Conservation (phyloP, 1,284 basidiomycete species). For the Sparassis latifolia region DNA sequence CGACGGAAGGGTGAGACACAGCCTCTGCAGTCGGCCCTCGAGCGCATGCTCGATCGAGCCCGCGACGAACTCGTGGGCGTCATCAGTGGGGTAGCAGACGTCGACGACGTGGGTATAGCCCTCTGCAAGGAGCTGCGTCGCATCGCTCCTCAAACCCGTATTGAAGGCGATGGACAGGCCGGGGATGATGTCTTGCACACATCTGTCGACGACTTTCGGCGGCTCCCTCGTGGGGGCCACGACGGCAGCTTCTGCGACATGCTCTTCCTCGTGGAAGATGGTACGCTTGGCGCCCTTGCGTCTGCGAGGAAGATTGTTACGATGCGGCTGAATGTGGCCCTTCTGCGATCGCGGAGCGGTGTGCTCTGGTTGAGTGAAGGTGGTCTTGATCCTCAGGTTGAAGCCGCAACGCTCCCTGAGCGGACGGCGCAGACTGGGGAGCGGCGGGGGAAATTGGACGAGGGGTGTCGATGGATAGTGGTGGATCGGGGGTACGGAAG, state of each 20-base stretch:
- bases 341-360: conserved; percentile 18
- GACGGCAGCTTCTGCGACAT: not conserved
- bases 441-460: conserved; percentile 20
- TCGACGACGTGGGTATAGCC: conserved; percentile 24
- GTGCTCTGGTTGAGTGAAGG: conserved; percentile 6
- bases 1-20: conserved; percentile 17
- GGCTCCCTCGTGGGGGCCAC: conserved; percentile 6
- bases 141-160: conserved; percentile 2
- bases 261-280: conserved; percentile 11
- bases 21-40: conserved; percentile 10
- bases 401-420: conserved; percentile 21
- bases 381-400: conserved; percentile 16
- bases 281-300: conserved; percentile 20
- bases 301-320: conserved; percentile 21
- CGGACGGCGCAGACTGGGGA: conserved; percentile 9
- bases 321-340: conserved; percentile 23
- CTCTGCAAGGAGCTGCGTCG: conserved; percentile 7
- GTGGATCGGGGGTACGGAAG: conserved; percentile 1
- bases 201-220: conserved; percentile 10
- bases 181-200: conserved; percentile 21
- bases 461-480: conserved; percentile 20
- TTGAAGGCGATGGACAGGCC: conserved; percentile 21
- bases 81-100: conserved; percentile 11
- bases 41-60: conserved; percentile 10
- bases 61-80: conserved; percentile 1